These are phyloP conservation scores for Torulaspora quercuum DNA, from an alignment of 805 yeast genomes.

Conservation along the genomic window DNA sequence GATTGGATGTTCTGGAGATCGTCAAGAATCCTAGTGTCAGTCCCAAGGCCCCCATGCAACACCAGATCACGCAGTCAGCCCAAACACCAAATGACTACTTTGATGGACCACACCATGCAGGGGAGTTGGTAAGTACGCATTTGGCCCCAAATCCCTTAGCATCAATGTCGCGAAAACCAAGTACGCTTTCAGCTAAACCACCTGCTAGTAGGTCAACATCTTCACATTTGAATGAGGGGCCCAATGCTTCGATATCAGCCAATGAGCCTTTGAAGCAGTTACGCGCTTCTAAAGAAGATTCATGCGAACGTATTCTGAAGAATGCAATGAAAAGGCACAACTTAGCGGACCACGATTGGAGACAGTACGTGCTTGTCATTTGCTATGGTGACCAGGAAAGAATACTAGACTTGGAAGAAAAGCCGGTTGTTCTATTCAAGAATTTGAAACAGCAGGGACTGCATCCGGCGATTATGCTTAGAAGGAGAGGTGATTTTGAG, in stretches of 20 bases:
- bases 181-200: constrained; percentile 13
- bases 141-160: constrained; percentile 13
- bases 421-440: constrained; percentile 81
- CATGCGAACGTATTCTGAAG: constrained; percentile 82
- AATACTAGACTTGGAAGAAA: constrained; percentile 75
- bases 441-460: constrained; percentile 80
- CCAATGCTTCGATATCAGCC: constrained; percentile 12
- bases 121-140: constrained; percentile 4
- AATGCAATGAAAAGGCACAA: constrained; percentile 86
- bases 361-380: constrained; percentile 81
- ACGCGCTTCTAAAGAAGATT: constrained; percentile 84
- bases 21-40: constrained; percentile 22
- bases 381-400: constrained; percentile 91
- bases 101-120: constrained; percentile 18
- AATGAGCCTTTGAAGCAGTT: constrained; percentile 77
- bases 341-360: constrained; percentile 75
- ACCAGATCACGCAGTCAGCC: constrained; percentile 6
- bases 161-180: constrained; percentile 10
- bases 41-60: constrained; percentile 13
- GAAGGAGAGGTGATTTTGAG: constrained; percentile 66
- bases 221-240: constrained; percentile 11
- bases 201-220: constrained; percentile 12
- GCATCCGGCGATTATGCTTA: constrained; percentile 87
- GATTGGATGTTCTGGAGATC: constrained; percentile 33
- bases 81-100: constrained; percentile 23